Base-by-base conservation (phyloP, 2,329 filamentous ascomycete genomes). In the Aureobasidium melanogenum region DNA sequence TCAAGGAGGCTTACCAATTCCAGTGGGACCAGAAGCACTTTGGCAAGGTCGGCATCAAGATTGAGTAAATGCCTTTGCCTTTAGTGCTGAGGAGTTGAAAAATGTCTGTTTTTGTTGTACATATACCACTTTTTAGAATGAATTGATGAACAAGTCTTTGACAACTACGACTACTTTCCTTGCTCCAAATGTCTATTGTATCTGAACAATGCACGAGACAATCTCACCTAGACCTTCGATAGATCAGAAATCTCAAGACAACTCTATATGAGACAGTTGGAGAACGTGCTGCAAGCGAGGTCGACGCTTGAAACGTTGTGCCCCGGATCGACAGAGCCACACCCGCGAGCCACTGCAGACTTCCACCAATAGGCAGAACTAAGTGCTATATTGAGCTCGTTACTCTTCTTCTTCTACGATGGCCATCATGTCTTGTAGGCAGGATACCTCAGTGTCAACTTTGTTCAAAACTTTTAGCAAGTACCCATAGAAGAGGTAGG, bases 1-100 rank as follows among this genome's bases (percentile, higher is more conserved):
- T 76, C 5, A 80, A 77, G 68, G 80, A 81, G 22, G 80, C 79
- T 0, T 81, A 80, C 66, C 67, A 77, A 68, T 69, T 69, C 62
- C 66, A 68, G 73, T 76, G 74, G 72, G 74, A 77, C 47, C 78
- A 81, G 71, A 79, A 78, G 65, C 76, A 78, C 67, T 76, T 77
- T 63, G 75, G 72, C 3, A 78, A 79, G 69, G 66, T 78, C 8
- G 68, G 67, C 46, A 72, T 76, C 61, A 70, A 70, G 65, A 73
- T 74, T 38, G 71, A 72, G 34, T 74, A 71, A 64, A 56, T 44
- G 26, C 22, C 46, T 36, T 19, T 24, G 44, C 14, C 9, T 17
- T n/a, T 39, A n/a, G 17, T 32, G 24, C 10, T n/a, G 14, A 15
- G 12, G 14, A 19, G 17, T 14, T 22, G 9, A 30, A 43, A 32